Base-by-base conservation (phyloP, 768 basidiomycete genomes). In the Boletus fagicola region DNA sequence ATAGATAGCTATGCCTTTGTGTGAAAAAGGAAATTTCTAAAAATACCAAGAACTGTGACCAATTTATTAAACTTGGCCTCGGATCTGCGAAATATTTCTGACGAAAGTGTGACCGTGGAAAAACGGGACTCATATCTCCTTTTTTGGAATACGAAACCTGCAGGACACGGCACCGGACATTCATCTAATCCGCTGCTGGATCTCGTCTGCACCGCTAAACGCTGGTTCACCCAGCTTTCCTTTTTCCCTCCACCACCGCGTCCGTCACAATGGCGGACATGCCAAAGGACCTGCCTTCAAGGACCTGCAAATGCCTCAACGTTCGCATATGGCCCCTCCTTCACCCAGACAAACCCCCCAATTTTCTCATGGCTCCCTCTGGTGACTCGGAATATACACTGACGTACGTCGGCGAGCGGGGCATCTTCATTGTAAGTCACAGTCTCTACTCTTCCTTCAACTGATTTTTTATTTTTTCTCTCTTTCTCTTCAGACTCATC, bases 241-340 rank as follows among this genome's bases (percentile, higher is more conserved):
- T 62, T 61, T 60, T 49, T 56, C 48, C 62, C 61, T 36, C 61
- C 62, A 62, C 60, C 56, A 64, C 24, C 56, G 24, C 58, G 1
- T 5, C 60, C 57, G 54, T 54, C 54, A 5, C 38, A 51, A 73
- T 73, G 72, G 57, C 62, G 60, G 58, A 68, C 35, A 42, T 56
- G 47, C 57, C 53, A 59, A 56, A 58, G 24, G 61, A 62, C 56
- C 39, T 20, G 24, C 57, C 57, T 48, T 60, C 60, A 36, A 83
- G 79, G 73, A 78, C 88, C 53, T 91, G 89, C 71, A 80, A 75
- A 67, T 91, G 89, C 64, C 81, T 91, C 57, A 91, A 91, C 66
- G 77, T 91, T 46, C 82, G 80, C 60, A 79, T 90, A 58, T 73
- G 70, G 44, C 68, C 77, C 10, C 70, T 70, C 28, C 73, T 72